Evolutionary conservation across 2,329 filamentous ascomycete genomes (phyloP).

Genomic region (Fusarium sp.): DNA sequence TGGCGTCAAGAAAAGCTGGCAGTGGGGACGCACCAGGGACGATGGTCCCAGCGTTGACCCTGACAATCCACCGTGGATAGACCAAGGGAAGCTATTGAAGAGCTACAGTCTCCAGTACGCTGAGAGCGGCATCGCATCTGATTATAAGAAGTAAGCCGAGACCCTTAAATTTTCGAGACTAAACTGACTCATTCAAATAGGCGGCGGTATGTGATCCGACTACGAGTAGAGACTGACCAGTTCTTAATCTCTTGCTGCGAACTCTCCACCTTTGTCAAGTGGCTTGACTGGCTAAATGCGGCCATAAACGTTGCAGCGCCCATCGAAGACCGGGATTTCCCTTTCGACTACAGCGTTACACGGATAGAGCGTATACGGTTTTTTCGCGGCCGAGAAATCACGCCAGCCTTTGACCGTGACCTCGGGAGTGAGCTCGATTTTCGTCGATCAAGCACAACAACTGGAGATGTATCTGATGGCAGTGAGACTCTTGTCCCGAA

Average conservation of each 20-base stretch:
- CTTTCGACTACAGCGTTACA: background rate
- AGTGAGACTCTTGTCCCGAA: background rate
- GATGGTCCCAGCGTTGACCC: background rate
- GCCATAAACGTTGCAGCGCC: background rate
- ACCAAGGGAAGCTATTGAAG: background rate
- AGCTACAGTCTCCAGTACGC: background rate
- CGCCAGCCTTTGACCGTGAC: background rate
- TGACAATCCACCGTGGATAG: background rate
- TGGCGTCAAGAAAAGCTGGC: background rate
- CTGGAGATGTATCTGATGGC: background rate
- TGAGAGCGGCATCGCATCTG: background rate
- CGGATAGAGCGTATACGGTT: background rate
- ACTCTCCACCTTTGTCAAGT: background rate
- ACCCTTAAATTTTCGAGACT: background rate
- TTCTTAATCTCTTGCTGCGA: background rate
- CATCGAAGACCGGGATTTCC: background rate
- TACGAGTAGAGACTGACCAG: background rate
- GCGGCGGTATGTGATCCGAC: background rate
- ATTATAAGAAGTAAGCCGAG: background rate
- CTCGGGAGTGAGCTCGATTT: background rate
- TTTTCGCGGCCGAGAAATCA: background rate
- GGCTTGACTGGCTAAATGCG: background rate
- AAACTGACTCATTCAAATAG: background rate
- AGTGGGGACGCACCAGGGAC: background rate
- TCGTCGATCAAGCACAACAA: background rate